phyloP scores from a whole-genome alignment of 352 stramenopile species.

The Blastocystis sp. region DNA sequence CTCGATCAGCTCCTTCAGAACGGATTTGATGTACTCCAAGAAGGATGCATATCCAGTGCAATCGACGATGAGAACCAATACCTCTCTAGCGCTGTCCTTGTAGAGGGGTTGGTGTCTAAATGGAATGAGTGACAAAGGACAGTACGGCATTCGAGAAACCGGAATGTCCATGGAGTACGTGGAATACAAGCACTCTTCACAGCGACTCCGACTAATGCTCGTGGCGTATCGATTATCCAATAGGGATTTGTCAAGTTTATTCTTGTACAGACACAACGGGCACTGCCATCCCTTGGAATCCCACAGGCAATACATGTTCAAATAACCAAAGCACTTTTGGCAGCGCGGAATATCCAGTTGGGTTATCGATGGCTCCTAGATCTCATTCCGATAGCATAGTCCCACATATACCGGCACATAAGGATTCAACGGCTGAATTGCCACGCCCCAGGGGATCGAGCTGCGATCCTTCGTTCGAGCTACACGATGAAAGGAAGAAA shows the following conservation, averaged over 20 bases:
- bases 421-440: conserved; percentile 57
- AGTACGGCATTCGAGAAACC: conserved; percentile 1
- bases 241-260: conserved; percentile 15
- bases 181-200: conserved; percentile 44
- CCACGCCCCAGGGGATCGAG: conserved; percentile 55
- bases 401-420: conserved; percentile 11
- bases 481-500: conserved; percentile 9
- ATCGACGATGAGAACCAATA: conserved; percentile 46
- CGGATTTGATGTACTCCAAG: conserved; percentile 34
- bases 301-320: conserved; percentile 65
- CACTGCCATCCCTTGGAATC: conserved; percentile 58
- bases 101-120: conserved; percentile 22
- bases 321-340: conserved; percentile 60
- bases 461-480: conserved; percentile 50
- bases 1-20: not conserved
- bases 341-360: conserved; percentile 39
- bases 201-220: conserved; percentile 50
- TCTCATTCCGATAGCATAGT: not conserved
- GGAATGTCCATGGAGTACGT: conserved; percentile 36
- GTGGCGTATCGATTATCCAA: conserved; percentile 33
- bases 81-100: conserved; percentile 2
- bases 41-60: conserved; percentile 14
- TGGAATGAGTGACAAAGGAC: not conserved
- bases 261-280: conserved; percentile 31
- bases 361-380: conserved; percentile 26